Evolutionary conservation across 352 stramenopile genomes (phyloP).

Genomic region (Pythium insidiosum): DNA sequence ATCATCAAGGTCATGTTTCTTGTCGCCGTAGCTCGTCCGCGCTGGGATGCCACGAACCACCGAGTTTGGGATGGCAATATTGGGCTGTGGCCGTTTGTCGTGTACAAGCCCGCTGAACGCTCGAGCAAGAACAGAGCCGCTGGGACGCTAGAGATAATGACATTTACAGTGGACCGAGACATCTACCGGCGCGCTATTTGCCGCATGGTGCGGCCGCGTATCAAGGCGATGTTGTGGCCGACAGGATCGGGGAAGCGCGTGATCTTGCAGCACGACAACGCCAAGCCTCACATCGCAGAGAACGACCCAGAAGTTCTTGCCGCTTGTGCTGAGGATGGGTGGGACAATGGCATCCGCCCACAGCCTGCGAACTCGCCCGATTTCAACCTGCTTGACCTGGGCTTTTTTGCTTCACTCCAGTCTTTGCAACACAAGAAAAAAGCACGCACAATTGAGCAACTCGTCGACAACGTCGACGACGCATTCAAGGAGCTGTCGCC

Average conservation of each 20-base stretch:
- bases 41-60: neutral
- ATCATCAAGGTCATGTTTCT: slow-evolving; percentile 7
- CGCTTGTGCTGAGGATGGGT: too few species aligned
- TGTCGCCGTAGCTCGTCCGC: neutral
- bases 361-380: too few species aligned
- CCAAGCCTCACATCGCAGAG: neutral
- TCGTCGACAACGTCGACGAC: too few species aligned
- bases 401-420: slow-evolving; percentile 1
- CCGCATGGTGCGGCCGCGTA: neutral
- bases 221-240: neutral
- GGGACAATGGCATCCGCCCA: too few species aligned
- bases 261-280: slow-evolving; percentile 4
- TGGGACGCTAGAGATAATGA: neutral
- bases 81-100: slow-evolving; percentile 2
- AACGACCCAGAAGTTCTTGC: neutral
- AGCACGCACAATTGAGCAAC: neutral
- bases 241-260: neutral
- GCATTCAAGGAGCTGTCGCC: too few species aligned
- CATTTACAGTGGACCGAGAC: neutral
- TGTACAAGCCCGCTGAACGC: neutral
- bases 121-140: neutral
- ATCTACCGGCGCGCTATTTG: neutral
- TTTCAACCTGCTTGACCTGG: too few species aligned
- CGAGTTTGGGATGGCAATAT: slow-evolving; percentile 1
- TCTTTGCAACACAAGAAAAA: neutral